Base-by-base conservation (phyloP, 768 basidiomycete genomes). In the Tulasnella sp. region DNA sequence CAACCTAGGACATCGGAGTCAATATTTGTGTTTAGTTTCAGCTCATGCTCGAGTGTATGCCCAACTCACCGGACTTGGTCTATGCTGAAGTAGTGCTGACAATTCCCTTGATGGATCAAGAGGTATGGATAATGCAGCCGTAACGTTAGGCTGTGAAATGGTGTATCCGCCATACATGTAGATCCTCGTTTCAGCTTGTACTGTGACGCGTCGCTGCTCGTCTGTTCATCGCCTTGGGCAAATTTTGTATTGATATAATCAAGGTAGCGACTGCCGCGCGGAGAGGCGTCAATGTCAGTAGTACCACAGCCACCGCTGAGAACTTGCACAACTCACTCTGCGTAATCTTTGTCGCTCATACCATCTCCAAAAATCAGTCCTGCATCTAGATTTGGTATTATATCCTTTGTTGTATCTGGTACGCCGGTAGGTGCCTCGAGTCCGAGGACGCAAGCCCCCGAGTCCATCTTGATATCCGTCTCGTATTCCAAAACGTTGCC, bases 41-140 rank as follows among this genome's bases (percentile, higher is more conserved):
- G 5, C 7, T 38, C 11, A 43, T 25, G 21, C 53, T 27, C 34
- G 55, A 38, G 64, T 17, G 53, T 19, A 12, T 22, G 29, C 12
- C 44, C 25, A 30, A 56, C 69, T 43, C 64, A 80, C 89, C 90
- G 77, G 61, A 92, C 82, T 62, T 85, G 78, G 60, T 87, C 81
- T 41, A 91, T 62, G 21, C 84, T 77, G 21, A 89, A 63, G 67
- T 83, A 86, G 66, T 92, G 89, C 64, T 90, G 87, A 66, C 89
- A 92, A 64, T 80, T 84, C 31, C 88, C 89, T 55, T 78, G 77
- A 65, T 92, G 89, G 17, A 90, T 72, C 56, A 91, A 71, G 81
- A 85, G 88, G 63, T 92, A 91, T 0, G 90, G 90, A 65, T 84
- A 76, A 63, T 86, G 78, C 38, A 87, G 68, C 30, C 82, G 77